Conservation (phyloP, 352 stramenopile species). For the Phytophthora tentaculata region DNA sequence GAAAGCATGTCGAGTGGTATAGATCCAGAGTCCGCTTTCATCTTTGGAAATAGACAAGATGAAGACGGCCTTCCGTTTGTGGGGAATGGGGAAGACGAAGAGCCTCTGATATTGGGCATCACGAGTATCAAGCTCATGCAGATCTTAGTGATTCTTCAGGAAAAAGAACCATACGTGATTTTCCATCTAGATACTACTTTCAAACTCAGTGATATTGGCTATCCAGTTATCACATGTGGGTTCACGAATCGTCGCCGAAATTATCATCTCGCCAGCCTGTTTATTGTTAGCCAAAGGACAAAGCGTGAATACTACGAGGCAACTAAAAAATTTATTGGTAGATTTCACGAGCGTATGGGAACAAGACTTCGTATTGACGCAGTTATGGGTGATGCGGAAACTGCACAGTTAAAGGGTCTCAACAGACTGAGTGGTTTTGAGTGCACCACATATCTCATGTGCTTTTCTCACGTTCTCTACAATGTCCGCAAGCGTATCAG, state of each 20-base stretch:
- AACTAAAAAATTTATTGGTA: not conserved
- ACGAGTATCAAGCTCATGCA: not conserved
- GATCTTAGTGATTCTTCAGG: not conserved
- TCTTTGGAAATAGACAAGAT: not conserved
- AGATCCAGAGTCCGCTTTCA: not conserved
- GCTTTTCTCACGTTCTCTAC: slow-evolving; percentile 33
- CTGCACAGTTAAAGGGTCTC: not conserved
- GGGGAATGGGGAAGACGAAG: not conserved
- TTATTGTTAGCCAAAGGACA: not conserved
- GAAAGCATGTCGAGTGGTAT: not conserved
- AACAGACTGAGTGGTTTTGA: not conserved
- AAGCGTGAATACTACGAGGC: not conserved
- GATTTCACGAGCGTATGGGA: not conserved
- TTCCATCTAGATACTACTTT: slow-evolving; percentile 9
- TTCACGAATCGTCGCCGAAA: not conserved
- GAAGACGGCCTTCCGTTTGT: not conserved
- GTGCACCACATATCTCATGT: slow-evolving; percentile 7
- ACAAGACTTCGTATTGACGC: not conserved
- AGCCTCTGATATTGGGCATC: not conserved
- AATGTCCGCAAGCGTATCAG: slow-evolving; percentile 24
- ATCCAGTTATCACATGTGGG: slow-evolving; percentile 14
- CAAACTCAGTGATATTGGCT: slow-evolving; percentile 14
- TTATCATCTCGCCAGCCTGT: not conserved
- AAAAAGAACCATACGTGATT: not conserved
- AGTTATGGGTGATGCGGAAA: not conserved